Evolutionary conservation across 192 early-diverging fungal species (phyloP).

Genomic region (Oehlia diaphana): DNA sequence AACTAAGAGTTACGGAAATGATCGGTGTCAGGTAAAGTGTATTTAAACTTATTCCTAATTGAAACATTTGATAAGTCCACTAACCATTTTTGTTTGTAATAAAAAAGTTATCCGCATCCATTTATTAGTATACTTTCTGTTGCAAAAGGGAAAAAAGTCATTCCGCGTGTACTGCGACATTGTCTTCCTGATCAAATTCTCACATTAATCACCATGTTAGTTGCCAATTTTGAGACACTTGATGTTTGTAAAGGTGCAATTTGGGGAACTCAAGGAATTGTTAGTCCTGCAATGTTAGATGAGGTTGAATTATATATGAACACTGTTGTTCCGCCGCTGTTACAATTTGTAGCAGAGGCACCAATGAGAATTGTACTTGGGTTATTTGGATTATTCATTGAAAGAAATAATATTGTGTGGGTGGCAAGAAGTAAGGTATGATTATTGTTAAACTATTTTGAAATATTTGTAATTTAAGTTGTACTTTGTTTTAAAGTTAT

Average conservation of each 20-base stretch:
- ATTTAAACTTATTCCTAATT: not conserved
- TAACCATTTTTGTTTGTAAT: not conserved
- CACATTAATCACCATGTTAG: slow-evolving; percentile 72
- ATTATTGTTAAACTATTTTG: not conserved
- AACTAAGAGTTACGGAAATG: slow-evolving; percentile 58
- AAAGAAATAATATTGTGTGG: slow-evolving; percentile 87
- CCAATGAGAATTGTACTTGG: slow-evolving; percentile 81
- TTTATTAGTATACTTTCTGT: slow-evolving; percentile 81
- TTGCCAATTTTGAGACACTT: slow-evolving; percentile 72
- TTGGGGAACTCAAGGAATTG: slow-evolving; percentile 32
- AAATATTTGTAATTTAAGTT: slow-evolving; percentile 7
- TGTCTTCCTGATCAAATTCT: slow-evolving; percentile 77
- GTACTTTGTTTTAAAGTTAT: not conserved
- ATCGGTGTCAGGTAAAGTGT: slow-evolving; percentile 57
- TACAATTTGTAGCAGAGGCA: slow-evolving; percentile 79
- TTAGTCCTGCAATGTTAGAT: slow-evolving; percentile 46
- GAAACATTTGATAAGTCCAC: not conserved
- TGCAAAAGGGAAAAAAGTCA: slow-evolving; percentile 87
- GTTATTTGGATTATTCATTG: slow-evolving; percentile 79
- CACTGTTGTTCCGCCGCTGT: slow-evolving; percentile 81
- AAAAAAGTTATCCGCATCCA: slow-evolving; percentile 75
- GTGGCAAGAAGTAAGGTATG: slow-evolving; percentile 72
- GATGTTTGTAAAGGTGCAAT: slow-evolving; percentile 63
- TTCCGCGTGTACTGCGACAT: slow-evolving; percentile 80
- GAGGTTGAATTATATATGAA: slow-evolving; percentile 87